Evolutionary conservation across 805 yeast genomes (phyloP).

Genomic region (Brettanomyces naardenensis): DNA sequence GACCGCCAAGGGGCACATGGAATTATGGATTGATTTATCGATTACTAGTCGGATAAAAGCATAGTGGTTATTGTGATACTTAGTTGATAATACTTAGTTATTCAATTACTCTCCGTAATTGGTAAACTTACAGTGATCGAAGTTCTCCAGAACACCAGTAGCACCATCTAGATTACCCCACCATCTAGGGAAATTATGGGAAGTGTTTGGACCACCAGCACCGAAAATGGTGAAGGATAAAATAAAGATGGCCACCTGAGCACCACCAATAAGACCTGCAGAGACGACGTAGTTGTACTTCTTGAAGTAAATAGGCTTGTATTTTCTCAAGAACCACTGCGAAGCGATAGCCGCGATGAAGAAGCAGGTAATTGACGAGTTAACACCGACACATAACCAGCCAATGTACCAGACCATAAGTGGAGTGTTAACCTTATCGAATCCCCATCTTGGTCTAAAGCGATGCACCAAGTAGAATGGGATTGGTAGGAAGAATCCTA

Average conservation of each 20-base stretch:
- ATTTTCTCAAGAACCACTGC: conserved; percentile 20
- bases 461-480: conserved; percentile 24
- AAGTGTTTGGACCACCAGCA: conserved; percentile 22
- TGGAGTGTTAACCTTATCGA: conserved; percentile 19
- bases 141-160: conserved; percentile 2
- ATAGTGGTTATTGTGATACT: no score
- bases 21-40: no score
- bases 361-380: conserved; percentile 24
- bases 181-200: conserved; percentile 24
- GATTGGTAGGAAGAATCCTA: conserved; percentile 23
- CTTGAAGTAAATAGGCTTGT: conserved; percentile 22
- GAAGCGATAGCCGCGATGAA: conserved; percentile 21
- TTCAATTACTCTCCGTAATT: conserved; percentile 1
- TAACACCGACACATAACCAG: conserved; percentile 26
- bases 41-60: no score
- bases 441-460: conserved; percentile 23
- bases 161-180: conserved; percentile 23
- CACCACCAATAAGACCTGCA: conserved; percentile 43
- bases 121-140: conserved; percentile 2
- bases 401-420: conserved; percentile 26
- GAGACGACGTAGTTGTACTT: conserved; percentile 44
- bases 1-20: no score
- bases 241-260: conserved; percentile 25
- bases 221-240: conserved; percentile 26
- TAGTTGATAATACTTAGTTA: no score